Evolutionary conservation across 768 basidiomycete genomes (phyloP), one percentile per base, ranked within the genome.

Genomic region (Russula foetens): DNA sequence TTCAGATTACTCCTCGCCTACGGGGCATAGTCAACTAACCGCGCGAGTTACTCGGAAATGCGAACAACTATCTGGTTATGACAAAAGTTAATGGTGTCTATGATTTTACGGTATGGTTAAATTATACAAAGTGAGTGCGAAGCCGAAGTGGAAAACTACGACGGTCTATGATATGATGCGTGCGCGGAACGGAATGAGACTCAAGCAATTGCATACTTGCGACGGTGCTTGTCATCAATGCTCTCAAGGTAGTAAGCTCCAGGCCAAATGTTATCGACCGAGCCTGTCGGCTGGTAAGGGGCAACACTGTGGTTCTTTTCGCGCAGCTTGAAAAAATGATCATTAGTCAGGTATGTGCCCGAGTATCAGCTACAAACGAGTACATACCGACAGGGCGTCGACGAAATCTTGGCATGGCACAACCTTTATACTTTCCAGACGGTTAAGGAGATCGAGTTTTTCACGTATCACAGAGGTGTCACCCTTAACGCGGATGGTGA

Each of bases 281-380:
- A 85, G 48, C 97, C 97, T 53, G 83, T 79, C 14, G 97, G 97
- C 3, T 82, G 81, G 77, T 90, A 99, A 67, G 84, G 79, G 26
- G 80, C 84, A 17, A 91, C 84, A 68, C 95, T 96, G 81, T 98
- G 94, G 80, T 95, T 96, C 76, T 90, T 86, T 77, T 98, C 96
- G 44, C 96, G 91, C 69, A 91, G 87, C 70, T 76, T 69, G 50
- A 90, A 26, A n/a, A 43, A 43, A 43, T 28, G 43, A 14, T 14
- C 4, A 15, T 56, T 35, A 55, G 47, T 56, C 53, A 55, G 31
- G 23, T 23, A 29, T 14, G 15, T 41, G 17, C 29, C 7, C 31
- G 3, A 7, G 12, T 3, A 23, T 9, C 43, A 46, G 49, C 23
- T 5, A 31, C 0, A 46, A 43, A 50, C n/a, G 49, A 26, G n/a